Percentiles rank a stretch among this genome's conserved stretches.
These are phyloP conservation scores for Suillus placidus DNA, from an alignment of 768 basidiomycete species.

Conservation along the genomic window DNA sequence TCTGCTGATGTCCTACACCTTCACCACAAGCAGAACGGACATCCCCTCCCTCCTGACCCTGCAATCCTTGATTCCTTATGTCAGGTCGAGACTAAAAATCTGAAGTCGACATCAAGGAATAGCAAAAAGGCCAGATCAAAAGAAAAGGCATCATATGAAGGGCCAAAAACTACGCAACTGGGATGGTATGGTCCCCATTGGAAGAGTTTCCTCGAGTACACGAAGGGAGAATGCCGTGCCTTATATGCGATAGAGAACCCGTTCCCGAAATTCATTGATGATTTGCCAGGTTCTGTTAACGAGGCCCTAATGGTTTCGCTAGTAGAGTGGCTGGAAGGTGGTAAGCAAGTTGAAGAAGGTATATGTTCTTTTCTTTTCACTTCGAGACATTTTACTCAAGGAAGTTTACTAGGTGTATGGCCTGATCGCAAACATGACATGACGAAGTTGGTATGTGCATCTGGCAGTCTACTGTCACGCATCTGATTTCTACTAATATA, in stretches of 20 bases:
- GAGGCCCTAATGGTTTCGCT: not conserved
- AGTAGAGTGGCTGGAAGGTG: not conserved
- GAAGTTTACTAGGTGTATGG: not conserved
- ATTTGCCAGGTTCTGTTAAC: not conserved
- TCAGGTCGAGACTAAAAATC: not conserved
- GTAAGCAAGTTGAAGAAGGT: not conserved
- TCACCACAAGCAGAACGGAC: not conserved
- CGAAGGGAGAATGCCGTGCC: not conserved
- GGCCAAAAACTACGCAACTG: not conserved
- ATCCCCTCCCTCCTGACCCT: not conserved
- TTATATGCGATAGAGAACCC: not conserved
- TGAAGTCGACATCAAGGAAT: not conserved
- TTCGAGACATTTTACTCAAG: too few species aligned
- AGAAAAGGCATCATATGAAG: not conserved
- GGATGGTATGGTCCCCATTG: not conserved
- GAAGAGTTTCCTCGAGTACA: not conserved
- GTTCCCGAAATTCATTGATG: not conserved
- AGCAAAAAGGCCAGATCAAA: not conserved
- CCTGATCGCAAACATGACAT: not conserved
- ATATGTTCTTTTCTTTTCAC: not conserved
- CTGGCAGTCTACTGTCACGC: too few species aligned
- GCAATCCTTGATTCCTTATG: not conserved
- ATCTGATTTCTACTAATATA: too few species aligned
- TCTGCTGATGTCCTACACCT: not conserved
- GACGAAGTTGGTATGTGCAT: not conserved